Evolutionary conservation across 1,284 basidiomycete species (phyloP).

Genomic region (Ganoderma lucidum): DNA sequence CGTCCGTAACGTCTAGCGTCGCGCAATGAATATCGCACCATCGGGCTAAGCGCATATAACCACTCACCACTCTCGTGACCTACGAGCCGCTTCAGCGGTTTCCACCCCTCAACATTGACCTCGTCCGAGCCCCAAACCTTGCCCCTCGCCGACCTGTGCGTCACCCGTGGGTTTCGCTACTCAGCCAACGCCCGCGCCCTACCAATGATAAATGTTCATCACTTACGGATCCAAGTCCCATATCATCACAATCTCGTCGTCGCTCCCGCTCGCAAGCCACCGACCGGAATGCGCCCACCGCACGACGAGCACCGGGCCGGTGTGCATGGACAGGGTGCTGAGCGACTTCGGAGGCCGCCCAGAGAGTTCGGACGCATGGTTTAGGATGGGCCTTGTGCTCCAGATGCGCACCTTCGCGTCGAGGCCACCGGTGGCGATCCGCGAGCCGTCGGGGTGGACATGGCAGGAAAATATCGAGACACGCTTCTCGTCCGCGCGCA

Average conservation of each 20-base stretch:
- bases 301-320: constrained; percentile 93
- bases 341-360: constrained; percentile 86
- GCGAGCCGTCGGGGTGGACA: constrained; percentile 95
- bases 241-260: constrained; percentile 95
- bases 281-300: constrained; percentile 95
- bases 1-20: constrained; percentile 88
- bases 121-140: constrained; percentile 94
- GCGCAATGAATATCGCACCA: background rate
- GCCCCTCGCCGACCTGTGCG: constrained; percentile 74
- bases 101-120: constrained; percentile 98
- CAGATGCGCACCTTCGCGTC: constrained; percentile 98
- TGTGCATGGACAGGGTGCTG: constrained; percentile 93
- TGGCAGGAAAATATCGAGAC: constrained; percentile 92
- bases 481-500: constrained; percentile 58
- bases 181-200: constrained; percentile 1
- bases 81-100: constrained; percentile 88
- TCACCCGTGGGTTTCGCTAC: constrained; percentile 1
- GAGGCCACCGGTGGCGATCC: constrained; percentile 95
- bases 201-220: background rate
- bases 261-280: constrained; percentile 96
- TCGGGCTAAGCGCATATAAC: too few relatives aligned
- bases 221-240: constrained; percentile 97
- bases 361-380: constrained; percentile 73
- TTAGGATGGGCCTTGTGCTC: constrained; percentile 94
- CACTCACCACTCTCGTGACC: constrained; percentile 90